phyloP scores from a whole-genome alignment of 495 filamentous ascomycete species.

The Penicillium coffeae region DNA sequence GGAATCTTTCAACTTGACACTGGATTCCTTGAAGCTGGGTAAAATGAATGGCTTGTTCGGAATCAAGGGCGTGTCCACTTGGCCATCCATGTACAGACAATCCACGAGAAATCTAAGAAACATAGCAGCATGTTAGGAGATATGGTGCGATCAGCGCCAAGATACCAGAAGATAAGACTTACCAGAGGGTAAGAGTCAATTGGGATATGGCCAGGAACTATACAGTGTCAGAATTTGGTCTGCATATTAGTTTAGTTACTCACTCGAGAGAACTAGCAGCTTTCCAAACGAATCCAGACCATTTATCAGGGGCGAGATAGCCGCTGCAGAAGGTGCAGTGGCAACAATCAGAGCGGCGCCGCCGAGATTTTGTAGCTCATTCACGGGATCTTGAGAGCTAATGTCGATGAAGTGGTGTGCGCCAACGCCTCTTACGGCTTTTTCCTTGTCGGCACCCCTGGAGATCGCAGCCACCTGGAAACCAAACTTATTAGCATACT shows the following conservation, averaged over 20 bases:
- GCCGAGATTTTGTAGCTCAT: constrained; percentile 53
- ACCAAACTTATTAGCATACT: constrained; percentile 63
- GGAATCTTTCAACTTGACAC: constrained; percentile 61
- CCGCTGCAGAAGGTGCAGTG: constrained; percentile 57
- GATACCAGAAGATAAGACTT: too few species aligned
- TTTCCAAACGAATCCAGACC: constrained; percentile 57
- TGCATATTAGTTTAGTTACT: background rate
- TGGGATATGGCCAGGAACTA: background rate
- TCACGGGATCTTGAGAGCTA: constrained; percentile 47
- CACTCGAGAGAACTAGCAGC: constrained; percentile 46
- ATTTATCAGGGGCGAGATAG: constrained; percentile 50
- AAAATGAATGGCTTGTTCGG: constrained; percentile 64
- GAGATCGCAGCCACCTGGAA: constrained; percentile 62
- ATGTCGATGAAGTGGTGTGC: constrained; percentile 66
- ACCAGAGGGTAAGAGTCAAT: background rate
- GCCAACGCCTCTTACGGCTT: constrained; percentile 58
- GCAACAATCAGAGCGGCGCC: constrained; percentile 60
- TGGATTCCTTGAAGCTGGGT: constrained; percentile 53
- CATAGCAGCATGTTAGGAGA: background rate
- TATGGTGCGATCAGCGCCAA: background rate
- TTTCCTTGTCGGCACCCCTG: constrained; percentile 51
- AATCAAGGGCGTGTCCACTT: constrained; percentile 58
- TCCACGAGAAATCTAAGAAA: constrained; percentile 32
- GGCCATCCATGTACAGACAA: constrained; percentile 59
- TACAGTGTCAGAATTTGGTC: background rate